phyloP scores from a whole-genome alignment of 2,329 filamentous ascomycete species.

The Fonsecaea pedrosoi region DNA sequence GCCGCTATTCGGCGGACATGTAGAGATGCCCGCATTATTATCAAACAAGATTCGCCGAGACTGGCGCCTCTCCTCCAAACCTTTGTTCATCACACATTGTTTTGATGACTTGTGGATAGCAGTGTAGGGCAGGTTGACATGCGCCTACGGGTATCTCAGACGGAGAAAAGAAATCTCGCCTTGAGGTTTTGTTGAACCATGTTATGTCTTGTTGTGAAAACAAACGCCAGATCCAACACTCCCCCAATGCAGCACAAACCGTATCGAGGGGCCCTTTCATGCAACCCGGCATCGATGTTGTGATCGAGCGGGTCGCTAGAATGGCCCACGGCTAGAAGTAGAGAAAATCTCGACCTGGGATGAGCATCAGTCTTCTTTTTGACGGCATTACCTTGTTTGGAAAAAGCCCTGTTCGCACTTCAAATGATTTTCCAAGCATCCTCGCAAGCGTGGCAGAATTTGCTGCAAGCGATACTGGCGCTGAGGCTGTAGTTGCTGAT shows the following conservation, averaged over 20 bases:
- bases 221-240: conserved; percentile 71
- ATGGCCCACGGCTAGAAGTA: conserved; percentile 23
- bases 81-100: conserved; percentile 1
- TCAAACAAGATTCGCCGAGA: neutral
- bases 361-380: conserved; percentile 3
- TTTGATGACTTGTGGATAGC: neutral
- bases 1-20: neutral
- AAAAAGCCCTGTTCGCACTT: conserved; percentile 45
- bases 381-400: conserved; percentile 30
- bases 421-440: conserved; percentile 93
- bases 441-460: conserved; percentile 98
- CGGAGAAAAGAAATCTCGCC: conserved; percentile 49
- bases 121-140: conserved; percentile 38
- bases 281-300: conserved; percentile 71
- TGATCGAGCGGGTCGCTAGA: conserved; percentile 62
- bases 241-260: conserved; percentile 62
- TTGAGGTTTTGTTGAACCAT: conserved; percentile 70
- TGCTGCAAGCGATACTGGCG: conserved; percentile 98
- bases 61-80: neutral
- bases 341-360: conserved; percentile 19
- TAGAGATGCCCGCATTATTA: neutral
- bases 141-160: conserved; percentile 40
- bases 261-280: conserved; percentile 46
- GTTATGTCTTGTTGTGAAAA: conserved; percentile 84
- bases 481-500: conserved; percentile 98